A percentile compares a stretch with the other conserved stretches of the same genome.
Evolutionary conservation across 2,329 filamentous ascomycete species (phyloP).

Genomic region (Hawksworthiomyces lignivorus): DNA sequence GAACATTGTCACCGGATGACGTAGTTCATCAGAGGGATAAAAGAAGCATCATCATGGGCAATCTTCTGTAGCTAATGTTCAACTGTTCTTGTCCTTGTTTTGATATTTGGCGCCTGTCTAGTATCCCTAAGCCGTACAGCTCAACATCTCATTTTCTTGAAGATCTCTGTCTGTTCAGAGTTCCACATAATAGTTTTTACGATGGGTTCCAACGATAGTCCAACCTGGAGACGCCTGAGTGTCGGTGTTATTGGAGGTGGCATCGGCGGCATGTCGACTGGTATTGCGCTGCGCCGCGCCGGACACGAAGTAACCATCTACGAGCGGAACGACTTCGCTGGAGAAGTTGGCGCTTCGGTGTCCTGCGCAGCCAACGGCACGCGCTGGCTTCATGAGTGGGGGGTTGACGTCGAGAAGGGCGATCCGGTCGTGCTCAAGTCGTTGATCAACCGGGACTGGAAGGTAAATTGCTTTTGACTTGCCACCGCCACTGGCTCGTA

Average conservation of each 20-base stretch:
- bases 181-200: no score
- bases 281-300: conserved; percentile 37
- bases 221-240: conserved; percentile 6
- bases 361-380: conserved; percentile 64
- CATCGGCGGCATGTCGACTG: conserved; percentile 39
- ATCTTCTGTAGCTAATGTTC: no score
- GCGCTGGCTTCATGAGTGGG: conserved; percentile 62
- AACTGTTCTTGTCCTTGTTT: no score
- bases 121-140: no score
- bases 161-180: no score
- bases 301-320: conserved; percentile 52
- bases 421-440: conserved; percentile 58
- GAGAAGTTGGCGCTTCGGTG: conserved; percentile 60
- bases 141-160: no score
- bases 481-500: no score
- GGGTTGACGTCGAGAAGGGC: conserved; percentile 54
- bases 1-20: no score
- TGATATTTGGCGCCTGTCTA: no score
- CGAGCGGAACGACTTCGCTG: conserved; percentile 57
- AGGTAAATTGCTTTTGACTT: no score
- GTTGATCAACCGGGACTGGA: conserved; percentile 64
- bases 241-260: conserved; percentile 39
- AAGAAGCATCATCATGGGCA: no score
- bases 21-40: no score
- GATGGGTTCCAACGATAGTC: not conserved